A percentile compares a stretch with the other conserved stretches of the same genome.
phyloP scores from a whole-genome alignment of 257 asterid genomes.

The Craterostigma plantagineum region DNA sequence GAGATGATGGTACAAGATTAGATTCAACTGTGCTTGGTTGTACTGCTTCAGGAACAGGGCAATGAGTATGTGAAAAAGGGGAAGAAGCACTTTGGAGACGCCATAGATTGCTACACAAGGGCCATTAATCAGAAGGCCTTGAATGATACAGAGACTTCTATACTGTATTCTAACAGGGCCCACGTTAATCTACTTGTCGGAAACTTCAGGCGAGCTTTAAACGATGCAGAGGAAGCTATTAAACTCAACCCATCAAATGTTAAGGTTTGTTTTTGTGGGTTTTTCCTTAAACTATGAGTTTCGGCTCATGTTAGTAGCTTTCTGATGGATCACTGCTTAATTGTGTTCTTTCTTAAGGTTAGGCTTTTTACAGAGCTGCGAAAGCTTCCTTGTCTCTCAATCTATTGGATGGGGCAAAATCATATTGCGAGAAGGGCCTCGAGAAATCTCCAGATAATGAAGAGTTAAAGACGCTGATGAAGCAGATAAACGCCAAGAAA shows the following conservation, averaged over 20 bases:
- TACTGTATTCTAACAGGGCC: constrained; percentile 70
- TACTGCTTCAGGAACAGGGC: constrained; percentile 55
- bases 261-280: constrained; percentile 66
- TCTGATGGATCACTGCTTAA: constrained; percentile 6
- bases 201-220: constrained; percentile 63
- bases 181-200: constrained; percentile 79
- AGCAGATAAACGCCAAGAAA: constrained; percentile 29
- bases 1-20: neutral
- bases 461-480: constrained; percentile 54
- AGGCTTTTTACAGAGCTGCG: constrained; percentile 82
- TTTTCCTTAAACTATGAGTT: constrained; percentile 1
- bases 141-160: constrained; percentile 43
- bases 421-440: constrained; percentile 54
- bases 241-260: constrained; percentile 39
- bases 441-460: constrained; percentile 54
- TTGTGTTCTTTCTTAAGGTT: constrained; percentile 4
- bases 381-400: constrained; percentile 63
- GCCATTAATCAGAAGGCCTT: constrained; percentile 83
- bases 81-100: constrained; percentile 64
- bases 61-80: constrained; percentile 72
- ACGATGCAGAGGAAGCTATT: constrained; percentile 80
- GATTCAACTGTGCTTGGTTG: constrained; percentile 3
- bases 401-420: constrained; percentile 58
- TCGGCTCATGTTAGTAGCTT: neutral
- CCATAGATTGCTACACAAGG: constrained; percentile 81